phyloP scores from a whole-genome alignment of 2,329 filamentous ascomycete genomes.

The Elsinoe batatas region DNA sequence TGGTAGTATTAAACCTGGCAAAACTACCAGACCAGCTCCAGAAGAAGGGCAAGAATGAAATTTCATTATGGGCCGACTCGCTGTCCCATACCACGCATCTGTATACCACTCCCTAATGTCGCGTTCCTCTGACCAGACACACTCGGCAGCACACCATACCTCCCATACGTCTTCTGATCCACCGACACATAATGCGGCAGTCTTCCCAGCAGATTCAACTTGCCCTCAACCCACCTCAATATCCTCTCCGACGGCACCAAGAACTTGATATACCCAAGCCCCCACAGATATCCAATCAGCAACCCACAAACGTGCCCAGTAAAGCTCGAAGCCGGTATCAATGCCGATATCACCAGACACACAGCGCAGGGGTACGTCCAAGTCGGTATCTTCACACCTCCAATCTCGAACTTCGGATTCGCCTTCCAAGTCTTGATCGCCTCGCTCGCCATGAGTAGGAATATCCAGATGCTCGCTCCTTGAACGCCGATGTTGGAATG shows the following conservation, averaged over 20 bases:
- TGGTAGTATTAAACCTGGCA: too few relatives aligned
- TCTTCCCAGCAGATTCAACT: slow-evolving; percentile 72
- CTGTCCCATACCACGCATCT: slow-evolving; percentile 9
- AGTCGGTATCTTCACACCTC: slow-evolving; percentile 68
- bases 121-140: slow-evolving; percentile 17
- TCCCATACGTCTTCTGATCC: slow-evolving; percentile 89
- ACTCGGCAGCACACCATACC: slow-evolving; percentile 74
- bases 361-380: slow-evolving; percentile 82
- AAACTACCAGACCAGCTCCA: too few relatives aligned
- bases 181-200: slow-evolving; percentile 89
- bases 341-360: slow-evolving; percentile 61
- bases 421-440: slow-evolving; percentile 73
- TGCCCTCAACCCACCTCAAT: slow-evolving; percentile 78
- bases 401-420: slow-evolving; percentile 65
- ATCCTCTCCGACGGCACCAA: slow-evolving; percentile 82
- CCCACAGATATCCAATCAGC: slow-evolving; percentile 77
- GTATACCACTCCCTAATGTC: slow-evolving; percentile 4
- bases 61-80: background rate
- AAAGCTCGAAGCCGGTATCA: slow-evolving; percentile 74
- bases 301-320: slow-evolving; percentile 79
- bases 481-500: slow-evolving; percentile 62
- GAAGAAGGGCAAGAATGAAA: background rate
- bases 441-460: slow-evolving; percentile 75
- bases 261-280: slow-evolving; percentile 79
- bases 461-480: slow-evolving; percentile 88